A percentile compares a stretch with the other conserved stretches of the same genome.
Conservation (phyloP, 495 filamentous ascomycete species). For the Annulohypoxylon maeteangense region DNA sequence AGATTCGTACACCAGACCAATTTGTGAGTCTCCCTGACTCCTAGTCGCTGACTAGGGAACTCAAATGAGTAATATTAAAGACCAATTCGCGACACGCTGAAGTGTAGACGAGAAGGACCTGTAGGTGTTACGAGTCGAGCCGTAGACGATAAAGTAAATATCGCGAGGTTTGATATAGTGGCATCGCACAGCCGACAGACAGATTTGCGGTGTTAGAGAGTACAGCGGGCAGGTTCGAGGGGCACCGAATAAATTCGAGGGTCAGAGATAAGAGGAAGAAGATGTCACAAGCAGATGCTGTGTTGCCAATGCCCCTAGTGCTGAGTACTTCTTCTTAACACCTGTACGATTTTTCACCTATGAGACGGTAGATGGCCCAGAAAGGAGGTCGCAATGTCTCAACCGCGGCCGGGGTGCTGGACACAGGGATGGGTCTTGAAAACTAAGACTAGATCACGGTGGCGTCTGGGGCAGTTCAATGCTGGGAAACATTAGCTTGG, state of each 20-base stretch:
- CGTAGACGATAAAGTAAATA: conserved; percentile 22
- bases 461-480: conserved; percentile 40
- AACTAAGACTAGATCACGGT: conserved; percentile 23
- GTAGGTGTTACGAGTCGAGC: conserved; percentile 20
- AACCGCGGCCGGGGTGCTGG: conserved; percentile 26
- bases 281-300: conserved; percentile 27
- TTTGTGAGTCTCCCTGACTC: background rate
- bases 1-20: background rate
- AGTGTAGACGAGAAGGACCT: conserved; percentile 14
- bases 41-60: background rate
- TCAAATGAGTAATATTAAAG: conserved; percentile 8
- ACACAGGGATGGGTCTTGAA: conserved; percentile 28
- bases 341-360: conserved; percentile 15
- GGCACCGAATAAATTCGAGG: conserved; percentile 33
- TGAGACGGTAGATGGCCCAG: conserved; percentile 13
- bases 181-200: conserved; percentile 32
- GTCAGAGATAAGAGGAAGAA: conserved; percentile 17
- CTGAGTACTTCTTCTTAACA: conserved; percentile 27
- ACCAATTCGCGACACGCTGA: background rate
- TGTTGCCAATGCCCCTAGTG: conserved; percentile 22
- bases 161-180: conserved; percentile 26
- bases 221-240: conserved; percentile 31
- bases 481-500: conserved; percentile 30
- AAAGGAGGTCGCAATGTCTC: conserved; percentile 39
- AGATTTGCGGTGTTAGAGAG: conserved; percentile 30